Conservation (phyloP, 1,284 basidiomycete genomes). For the Marasmius oreades region DNA sequence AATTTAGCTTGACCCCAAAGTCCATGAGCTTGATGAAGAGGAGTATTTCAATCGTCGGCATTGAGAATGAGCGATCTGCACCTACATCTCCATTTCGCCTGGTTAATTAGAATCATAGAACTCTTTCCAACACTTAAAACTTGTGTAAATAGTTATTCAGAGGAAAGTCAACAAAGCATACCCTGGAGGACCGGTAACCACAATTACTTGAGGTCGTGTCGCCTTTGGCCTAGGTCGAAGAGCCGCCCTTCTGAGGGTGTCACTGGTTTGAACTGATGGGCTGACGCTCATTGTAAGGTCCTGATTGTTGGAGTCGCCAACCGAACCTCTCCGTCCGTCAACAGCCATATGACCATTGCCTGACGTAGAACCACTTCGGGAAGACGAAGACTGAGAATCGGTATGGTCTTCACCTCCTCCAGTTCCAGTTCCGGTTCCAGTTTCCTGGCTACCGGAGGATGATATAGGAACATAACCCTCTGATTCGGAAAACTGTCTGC, state of each 20-base stretch:
- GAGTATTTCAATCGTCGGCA: background rate
- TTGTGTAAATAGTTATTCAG: background rate
- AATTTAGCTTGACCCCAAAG: conserved; percentile 76
- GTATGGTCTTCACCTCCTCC: conserved; percentile 35
- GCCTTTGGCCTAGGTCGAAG: conserved; percentile 37
- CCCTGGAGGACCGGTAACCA: conserved; percentile 66
- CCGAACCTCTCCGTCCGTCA: conserved; percentile 1
- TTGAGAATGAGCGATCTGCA: conserved; percentile 5
- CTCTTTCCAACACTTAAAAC: conserved; percentile 61
- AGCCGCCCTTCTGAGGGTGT: conserved; percentile 41
- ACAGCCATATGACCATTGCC: conserved; percentile 8
- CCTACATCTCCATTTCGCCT: conserved; percentile 67
- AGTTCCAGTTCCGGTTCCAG: conserved; percentile 27
- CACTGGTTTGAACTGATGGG: conserved; percentile 31
- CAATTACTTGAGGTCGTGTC: conserved; percentile 53
- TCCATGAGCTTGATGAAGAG: conserved; percentile 48
- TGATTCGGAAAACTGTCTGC: conserved; percentile 44
- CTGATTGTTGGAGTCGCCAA: conserved; percentile 13
- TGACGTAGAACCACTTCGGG: conserved; percentile 34
- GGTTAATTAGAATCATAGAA: conserved; percentile 61
- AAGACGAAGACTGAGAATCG: conserved; percentile 46
- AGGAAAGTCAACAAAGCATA: conserved; percentile 26
- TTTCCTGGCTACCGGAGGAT: conserved; percentile 32
- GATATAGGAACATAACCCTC: conserved; percentile 38
- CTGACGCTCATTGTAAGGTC: conserved; percentile 27